A percentile compares a stretch with the other conserved stretches of the same genome.
Conservation (phyloP, 2,329 filamentous ascomycete species). For the Fusarium hainanense region DNA sequence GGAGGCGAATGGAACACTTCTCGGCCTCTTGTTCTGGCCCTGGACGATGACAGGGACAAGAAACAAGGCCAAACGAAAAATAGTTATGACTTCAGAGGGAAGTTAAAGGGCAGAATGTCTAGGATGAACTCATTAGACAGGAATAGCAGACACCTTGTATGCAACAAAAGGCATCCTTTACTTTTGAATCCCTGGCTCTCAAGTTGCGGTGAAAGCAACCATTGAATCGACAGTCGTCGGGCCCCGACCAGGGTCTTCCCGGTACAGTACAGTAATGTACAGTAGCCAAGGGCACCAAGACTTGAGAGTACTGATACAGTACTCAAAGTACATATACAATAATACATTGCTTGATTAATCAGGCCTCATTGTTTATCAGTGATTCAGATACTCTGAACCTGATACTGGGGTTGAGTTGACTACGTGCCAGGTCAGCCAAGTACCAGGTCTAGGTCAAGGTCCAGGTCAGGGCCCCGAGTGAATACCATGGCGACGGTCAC, state of each 20-base stretch:
- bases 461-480: slow-evolving; percentile 11
- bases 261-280: not conserved
- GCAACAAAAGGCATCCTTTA: slow-evolving; percentile 25
- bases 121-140: slow-evolving; percentile 1
- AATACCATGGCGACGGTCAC: slow-evolving; percentile 40
- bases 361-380: slow-evolving; percentile 12
- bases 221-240: slow-evolving; percentile 33
- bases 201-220: slow-evolving; percentile 48
- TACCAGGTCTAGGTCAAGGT: slow-evolving; percentile 6
- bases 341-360: not conserved
- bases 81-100: slow-evolving; percentile 4
- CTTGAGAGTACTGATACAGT: not conserved
- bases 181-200: slow-evolving; percentile 36
- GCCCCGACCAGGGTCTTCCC: slow-evolving; percentile 41
- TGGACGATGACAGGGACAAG: slow-evolving; percentile 6
- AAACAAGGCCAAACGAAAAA: slow-evolving; percentile 4
- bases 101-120: slow-evolving; percentile 19
- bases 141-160: slow-evolving; percentile 15
- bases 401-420: slow-evolving; percentile 4
- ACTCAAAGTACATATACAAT: not conserved
- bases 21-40: not conserved
- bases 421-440: not conserved
- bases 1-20: slow-evolving; percentile 7
- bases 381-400: not conserved
- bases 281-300: slow-evolving; percentile 10